A percentile compares a stretch with the other conserved stretches of the same genome.
phyloP scores from a whole-genome alignment of 768 basidiomycete species.

The Russula griseocarnosa region DNA sequence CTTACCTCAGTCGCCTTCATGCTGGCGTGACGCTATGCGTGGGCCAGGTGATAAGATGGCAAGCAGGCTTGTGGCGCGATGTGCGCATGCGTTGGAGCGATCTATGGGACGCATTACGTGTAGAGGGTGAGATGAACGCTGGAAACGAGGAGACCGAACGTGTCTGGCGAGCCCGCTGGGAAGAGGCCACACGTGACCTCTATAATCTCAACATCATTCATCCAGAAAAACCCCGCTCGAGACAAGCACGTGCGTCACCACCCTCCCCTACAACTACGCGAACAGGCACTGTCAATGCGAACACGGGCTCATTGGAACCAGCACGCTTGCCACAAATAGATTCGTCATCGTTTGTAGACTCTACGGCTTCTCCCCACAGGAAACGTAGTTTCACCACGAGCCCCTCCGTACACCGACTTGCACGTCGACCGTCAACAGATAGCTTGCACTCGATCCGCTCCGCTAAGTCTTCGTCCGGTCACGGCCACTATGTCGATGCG shows the following conservation, averaged over 20 bases:
- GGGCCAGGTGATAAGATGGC: conserved; percentile 50
- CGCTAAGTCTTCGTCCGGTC: conserved; percentile 32
- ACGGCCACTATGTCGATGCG: conserved; percentile 34
- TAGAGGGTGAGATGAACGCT: conserved; percentile 45
- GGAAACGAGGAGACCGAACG: conserved; percentile 63
- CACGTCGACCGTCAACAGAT: conserved; percentile 39
- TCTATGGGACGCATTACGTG: conserved; percentile 66
- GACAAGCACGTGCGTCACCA: conserved; percentile 6
- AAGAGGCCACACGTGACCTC: conserved; percentile 55
- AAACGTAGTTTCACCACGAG: conserved; percentile 22
- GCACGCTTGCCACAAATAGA: conserved; percentile 17
- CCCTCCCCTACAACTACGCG: conserved; percentile 11
- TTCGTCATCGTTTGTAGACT: neutral
- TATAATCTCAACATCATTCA: conserved; percentile 39
- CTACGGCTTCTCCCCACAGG: conserved; percentile 22
- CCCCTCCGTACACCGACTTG: conserved; percentile 24
- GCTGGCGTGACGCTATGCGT: conserved; percentile 55
- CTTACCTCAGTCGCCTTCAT: conserved; percentile 55
- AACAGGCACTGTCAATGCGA: conserved; percentile 7
- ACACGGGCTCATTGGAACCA: conserved; percentile 29
- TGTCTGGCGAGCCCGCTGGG: conserved; percentile 69
- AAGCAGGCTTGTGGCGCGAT: conserved; percentile 56
- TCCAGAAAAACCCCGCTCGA: conserved; percentile 33
- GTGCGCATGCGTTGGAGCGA: conserved; percentile 66
- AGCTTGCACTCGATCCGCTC: conserved; percentile 41